Base-by-base conservation (phyloP, 305 asterid species). In the Fraxinus velutina region DNA sequence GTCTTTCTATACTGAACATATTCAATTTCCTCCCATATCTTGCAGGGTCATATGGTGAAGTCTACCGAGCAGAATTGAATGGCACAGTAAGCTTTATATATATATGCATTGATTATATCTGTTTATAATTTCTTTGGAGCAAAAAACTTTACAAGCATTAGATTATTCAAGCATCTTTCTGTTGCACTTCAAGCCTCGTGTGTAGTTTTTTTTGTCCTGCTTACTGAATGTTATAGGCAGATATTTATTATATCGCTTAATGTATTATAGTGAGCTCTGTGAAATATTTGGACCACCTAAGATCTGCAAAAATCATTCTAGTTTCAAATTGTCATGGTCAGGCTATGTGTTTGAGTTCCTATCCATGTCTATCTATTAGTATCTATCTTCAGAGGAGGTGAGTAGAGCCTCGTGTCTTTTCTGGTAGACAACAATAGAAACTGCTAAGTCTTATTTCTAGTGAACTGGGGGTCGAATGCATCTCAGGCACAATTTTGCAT, bases 31-130 rank as follows among this genome's bases (percentile, higher is more conserved):
- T 81, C 84, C 47, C 47, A 32, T 60, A 6, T 82, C 82, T 86
- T 88, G 88, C 88, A 96, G 99, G 99, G 37, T 96, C 99, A 83
- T 96, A 85, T 86, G 99, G 99, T 27, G 99, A 96, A 92, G 99
- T 96, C 84, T 93, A 94, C 85, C 93, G 93, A 77, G 92, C 92
- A 81, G 99, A 94, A 83, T 96, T 98, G 98, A 94, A 96, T 86
- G 96, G 97, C 88, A 96, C 98, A 32, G 98, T 93, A 86, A 83
- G 96, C 83, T 77, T 80, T 75, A 22, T 13, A 74, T 75, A 73
- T 79, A 73, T 79, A 13, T 70, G 82, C 74, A 52, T 32, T 82
- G 27, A 74, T 86, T 83, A 73, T 70, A 55, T 84, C 37, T 78
- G 34, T 73, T 64, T 19, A 68, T 80, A 21, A 52, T 44, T 32